phyloP scores from a whole-genome alignment of 2,329 filamentous ascomycete genomes.

The Botrytis hyacinthi region DNA sequence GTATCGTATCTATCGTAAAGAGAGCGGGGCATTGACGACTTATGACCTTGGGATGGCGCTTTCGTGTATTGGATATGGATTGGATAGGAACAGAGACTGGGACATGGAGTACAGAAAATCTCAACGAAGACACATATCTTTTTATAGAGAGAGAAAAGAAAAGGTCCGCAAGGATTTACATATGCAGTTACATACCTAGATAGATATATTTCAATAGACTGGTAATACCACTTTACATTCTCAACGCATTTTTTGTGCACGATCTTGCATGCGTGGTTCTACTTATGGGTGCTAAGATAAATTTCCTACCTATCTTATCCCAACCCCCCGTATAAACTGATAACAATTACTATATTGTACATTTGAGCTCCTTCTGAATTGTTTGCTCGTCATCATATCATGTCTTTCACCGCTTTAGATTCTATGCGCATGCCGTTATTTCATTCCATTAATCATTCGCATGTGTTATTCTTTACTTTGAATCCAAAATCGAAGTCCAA shows the following conservation, averaged over 20 bases:
- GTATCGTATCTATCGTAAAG: background rate
- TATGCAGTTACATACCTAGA: slow-evolving; percentile 4
- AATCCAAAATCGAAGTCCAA: background rate
- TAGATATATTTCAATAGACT: slow-evolving; percentile 7
- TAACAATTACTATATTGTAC: background rate
- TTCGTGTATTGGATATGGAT: slow-evolving; percentile 6
- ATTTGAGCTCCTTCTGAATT: background rate
- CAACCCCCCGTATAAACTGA: background rate
- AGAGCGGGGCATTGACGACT: slow-evolving; percentile 11
- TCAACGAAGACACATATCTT: slow-evolving; percentile 21
- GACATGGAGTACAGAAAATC: slow-evolving; percentile 11
- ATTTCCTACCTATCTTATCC: too few species aligned
- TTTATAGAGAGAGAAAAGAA: slow-evolving; percentile 15
- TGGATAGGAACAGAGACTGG: background rate
- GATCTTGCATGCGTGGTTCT: background rate
- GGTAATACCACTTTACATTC: slow-evolving; percentile 4
- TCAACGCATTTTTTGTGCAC: background rate
- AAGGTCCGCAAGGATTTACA: slow-evolving; percentile 16
- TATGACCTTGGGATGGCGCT: slow-evolving; percentile 12
- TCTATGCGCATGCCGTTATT: background rate
- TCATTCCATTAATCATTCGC: slow-evolving; percentile 3
- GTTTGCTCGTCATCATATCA: background rate
- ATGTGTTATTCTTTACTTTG: background rate
- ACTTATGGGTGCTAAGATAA: background rate
- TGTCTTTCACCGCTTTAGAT: background rate